Evolutionary conservation across 768 basidiomycete species (phyloP), one percentile per base, ranked within the genome.

Genomic region (Heimioporus sp.): DNA sequence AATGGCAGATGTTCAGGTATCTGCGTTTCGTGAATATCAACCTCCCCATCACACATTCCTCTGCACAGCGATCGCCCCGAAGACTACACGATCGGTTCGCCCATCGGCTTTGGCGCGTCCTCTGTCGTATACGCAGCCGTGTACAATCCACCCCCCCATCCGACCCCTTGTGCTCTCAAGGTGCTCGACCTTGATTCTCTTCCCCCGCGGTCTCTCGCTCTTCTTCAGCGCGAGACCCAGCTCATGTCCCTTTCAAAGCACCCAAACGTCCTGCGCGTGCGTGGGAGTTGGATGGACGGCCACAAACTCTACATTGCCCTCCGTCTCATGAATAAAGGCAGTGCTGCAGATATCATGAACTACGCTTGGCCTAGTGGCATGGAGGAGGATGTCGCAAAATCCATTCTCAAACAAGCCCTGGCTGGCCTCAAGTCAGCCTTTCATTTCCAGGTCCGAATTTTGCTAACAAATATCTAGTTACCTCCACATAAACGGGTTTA

Each of bases 201-300:
- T 35, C 83, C 87, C 0, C 86, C 77, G 0, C 77, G 77, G 38
- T 82, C 90, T 0, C 75, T 92, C n/a, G 73, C 78, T 9, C 82
- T 90, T 20, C 76, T 92, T 16, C 85, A 86, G 59, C 79, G 90
- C 45, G 92, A 96, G 71, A 94, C 93, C 0, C 89, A 90, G 43
- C 77, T 95, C 34, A 95, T 95, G 92, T 92, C 90, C 2, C 79
- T 95, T 6, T 88, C 85, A 11, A 95, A 95, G 61, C 92, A 94
- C 54, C 90, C 91, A n/a, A 92, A 95, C 58, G 92, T 95, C 17
- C 77, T 95, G 12, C 88, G 92, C 51, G 92, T 96, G 4, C 85
- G 92, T 58, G 92, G 92, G 16, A 86, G 86, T 15, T 96, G 93
- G 93, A 79, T 90, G 62, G 77, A 83, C 5, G 92, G 89, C 38